These are phyloP conservation scores for Fagus sylvatica DNA, from an alignment of 306 rosid species.

Conservation along the genomic window DNA sequence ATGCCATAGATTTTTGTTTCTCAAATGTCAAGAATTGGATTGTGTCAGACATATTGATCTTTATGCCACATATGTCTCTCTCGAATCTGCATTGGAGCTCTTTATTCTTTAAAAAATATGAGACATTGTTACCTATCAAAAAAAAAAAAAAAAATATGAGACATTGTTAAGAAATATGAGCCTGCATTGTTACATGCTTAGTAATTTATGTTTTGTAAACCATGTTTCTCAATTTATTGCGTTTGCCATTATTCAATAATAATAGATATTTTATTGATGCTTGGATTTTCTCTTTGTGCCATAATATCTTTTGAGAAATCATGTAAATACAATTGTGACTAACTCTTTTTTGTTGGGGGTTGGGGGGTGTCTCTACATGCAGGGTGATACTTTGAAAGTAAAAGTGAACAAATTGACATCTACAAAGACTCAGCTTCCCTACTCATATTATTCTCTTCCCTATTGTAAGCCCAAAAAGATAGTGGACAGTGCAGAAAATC, in stretches of 20 bases:
- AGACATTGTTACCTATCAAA: background rate
- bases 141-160: background rate
- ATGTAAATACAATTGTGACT: background rate
- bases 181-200: background rate
- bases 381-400: slow-evolving; percentile 86
- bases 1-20: background rate
- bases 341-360: background rate
- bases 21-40: background rate
- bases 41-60: background rate
- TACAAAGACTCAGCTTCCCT: slow-evolving; percentile 98
- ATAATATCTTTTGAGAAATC: background rate
- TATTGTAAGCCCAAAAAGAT: slow-evolving; percentile 62
- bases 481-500: slow-evolving; percentile 89
- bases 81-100: background rate
- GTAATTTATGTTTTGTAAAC: background rate
- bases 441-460: slow-evolving; percentile 84
- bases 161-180: background rate
- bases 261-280: background rate
- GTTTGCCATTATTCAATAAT: background rate
- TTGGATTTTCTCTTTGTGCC: background rate
- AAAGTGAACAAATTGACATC: slow-evolving; percentile 96
- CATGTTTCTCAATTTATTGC: background rate
- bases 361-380: slow-evolving; percentile 35
- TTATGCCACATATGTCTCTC: background rate
- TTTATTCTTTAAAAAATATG: background rate